Evolutionary conservation across 208 protist species (phyloP).

Genomic region (Acanthamoeba sp.): DNA sequence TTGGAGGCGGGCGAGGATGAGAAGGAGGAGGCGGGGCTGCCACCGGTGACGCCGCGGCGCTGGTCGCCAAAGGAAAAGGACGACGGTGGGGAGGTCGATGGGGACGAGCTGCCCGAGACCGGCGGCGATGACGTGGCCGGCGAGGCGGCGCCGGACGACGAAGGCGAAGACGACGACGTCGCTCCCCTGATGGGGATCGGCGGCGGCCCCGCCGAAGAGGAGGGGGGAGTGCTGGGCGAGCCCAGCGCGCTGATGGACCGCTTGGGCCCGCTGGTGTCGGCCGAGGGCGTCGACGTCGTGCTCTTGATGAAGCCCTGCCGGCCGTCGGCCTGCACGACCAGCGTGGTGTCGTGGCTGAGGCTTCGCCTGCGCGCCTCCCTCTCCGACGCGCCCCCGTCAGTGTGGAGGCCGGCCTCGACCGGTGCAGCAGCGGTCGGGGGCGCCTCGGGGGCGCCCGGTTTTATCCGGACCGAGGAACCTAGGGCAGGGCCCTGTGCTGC

Average conservation of each 20-base stretch:
- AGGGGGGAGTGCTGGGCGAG: too few relatives aligned
- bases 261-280: too few relatives aligned
- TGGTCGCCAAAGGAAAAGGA: not conserved
- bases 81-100: not conserved
- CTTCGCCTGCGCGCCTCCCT: not conserved
- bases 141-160: not conserved
- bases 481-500: too few relatives aligned
- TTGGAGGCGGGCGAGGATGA: not conserved
- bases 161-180: too few relatives aligned
- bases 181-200: too few relatives aligned
- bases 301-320: not conserved
- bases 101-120: not conserved
- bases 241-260: not conserved
- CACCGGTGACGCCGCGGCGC: not conserved
- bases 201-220: too few relatives aligned
- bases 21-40: too few relatives aligned
- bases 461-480: too few relatives aligned
- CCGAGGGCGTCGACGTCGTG: too few relatives aligned
- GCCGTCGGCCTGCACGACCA: not conserved
- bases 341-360: constrained; percentile 3
- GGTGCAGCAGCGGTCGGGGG: too few relatives aligned
- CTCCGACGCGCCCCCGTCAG: not conserved
- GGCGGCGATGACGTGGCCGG: not conserved
- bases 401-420: too few relatives aligned
- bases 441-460: too few relatives aligned